phyloP scores from a whole-genome alignment of 257 asterid species.

The Solanum piurae region DNA sequence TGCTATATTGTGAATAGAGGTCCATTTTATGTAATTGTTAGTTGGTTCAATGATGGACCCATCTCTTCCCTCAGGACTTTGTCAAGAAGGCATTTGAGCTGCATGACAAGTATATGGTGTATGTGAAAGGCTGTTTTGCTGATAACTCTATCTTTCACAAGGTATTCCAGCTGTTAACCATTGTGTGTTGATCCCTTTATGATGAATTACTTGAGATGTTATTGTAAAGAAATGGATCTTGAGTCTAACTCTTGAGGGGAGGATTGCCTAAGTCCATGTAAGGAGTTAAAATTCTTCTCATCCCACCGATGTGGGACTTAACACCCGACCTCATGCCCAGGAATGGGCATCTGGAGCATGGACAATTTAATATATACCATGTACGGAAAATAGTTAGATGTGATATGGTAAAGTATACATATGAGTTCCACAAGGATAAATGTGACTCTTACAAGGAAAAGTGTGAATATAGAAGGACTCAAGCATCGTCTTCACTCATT shows the following conservation, averaged over 20 bases:
- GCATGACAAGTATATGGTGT: slow-evolving; percentile 31
- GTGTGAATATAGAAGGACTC: background rate
- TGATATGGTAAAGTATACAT: background rate
- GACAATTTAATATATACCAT: background rate
- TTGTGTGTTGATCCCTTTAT: background rate
- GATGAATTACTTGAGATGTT: background rate
- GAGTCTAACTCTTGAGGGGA: background rate
- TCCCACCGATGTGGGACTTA: background rate
- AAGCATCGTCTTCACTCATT: background rate
- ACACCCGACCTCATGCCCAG: background rate
- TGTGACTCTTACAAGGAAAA: background rate
- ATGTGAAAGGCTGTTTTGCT: slow-evolving; percentile 27
- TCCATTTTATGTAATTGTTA: background rate
- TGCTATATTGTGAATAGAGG: background rate
- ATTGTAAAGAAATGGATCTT: background rate
- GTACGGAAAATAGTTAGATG: background rate
- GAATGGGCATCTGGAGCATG: background rate
- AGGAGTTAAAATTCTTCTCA: background rate
- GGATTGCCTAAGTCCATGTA: background rate
- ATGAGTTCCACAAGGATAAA: background rate
- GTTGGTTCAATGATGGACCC: background rate
- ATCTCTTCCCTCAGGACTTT: slow-evolving; percentile 20
- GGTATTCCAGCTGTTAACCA: slow-evolving; percentile 8
- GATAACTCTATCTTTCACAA: slow-evolving; percentile 31
- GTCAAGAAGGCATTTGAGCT: slow-evolving; percentile 30